Conservation (phyloP, 2,329 filamentous ascomycete species). For the Aspergillus luchuensis region DNA sequence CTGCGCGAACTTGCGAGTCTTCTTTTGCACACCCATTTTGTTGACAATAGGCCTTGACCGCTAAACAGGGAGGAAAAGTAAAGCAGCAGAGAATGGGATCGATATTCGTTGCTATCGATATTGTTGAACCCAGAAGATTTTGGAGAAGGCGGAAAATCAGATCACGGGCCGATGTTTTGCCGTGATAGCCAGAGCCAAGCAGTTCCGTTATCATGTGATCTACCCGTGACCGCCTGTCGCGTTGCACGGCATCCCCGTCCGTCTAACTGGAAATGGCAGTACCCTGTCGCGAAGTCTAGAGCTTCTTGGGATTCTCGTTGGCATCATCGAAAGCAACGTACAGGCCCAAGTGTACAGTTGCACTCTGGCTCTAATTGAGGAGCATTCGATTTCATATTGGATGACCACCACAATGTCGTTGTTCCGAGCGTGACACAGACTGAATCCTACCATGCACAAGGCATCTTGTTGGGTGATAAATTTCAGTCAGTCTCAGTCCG, state of each 20-base stretch:
- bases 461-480: background rate
- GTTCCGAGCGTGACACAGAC: background rate
- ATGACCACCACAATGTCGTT: background rate
- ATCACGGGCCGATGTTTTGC: slow-evolving; percentile 10
- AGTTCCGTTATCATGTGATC: slow-evolving; percentile 2
- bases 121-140: slow-evolving; percentile 4
- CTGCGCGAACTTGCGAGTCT: slow-evolving; percentile 85
- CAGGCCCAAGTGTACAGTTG: no score
- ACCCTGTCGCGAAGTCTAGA: background rate
- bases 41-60: background rate
- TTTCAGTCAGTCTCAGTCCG: background rate
- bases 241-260: background rate
- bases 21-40: slow-evolving; percentile 85
- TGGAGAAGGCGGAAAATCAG: slow-evolving; percentile 10
- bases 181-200: background rate
- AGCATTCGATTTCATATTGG: background rate
- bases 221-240: background rate
- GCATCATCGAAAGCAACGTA: no score
- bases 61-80: background rate
- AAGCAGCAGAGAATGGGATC: no score
- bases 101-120: background rate
- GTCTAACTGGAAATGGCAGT: background rate
- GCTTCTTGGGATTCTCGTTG: background rate
- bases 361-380: background rate
- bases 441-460: no score